phyloP scores from a whole-genome alignment of 116 monocot species.

The Cymodocea nodosa region DNA sequence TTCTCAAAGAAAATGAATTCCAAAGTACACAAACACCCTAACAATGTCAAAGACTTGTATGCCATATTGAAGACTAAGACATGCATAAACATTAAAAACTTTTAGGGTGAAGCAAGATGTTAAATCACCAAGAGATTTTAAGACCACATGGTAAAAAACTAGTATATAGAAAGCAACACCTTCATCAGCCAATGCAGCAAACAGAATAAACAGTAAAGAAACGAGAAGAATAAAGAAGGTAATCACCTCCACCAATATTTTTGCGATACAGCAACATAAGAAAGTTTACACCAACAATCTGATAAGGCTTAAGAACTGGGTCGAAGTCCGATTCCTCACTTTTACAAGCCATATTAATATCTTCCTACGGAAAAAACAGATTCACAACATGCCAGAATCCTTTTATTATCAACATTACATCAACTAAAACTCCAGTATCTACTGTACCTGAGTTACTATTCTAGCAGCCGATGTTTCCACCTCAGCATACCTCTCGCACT shows the following conservation, averaged over 20 bases:
- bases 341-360: slow-evolving; percentile 48
- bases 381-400: not conserved
- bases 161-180: not conserved
- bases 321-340: slow-evolving; percentile 46
- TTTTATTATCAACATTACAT: too few relatives aligned
- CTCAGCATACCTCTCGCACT: slow-evolving; percentile 67
- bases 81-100: not conserved
- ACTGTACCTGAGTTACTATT: slow-evolving; percentile 72
- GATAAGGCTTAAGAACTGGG: slow-evolving; percentile 82
- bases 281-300: slow-evolving; percentile 97
- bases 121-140: not conserved
- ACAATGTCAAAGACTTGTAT: too few relatives aligned
- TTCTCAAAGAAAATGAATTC: too few relatives aligned
- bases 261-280: slow-evolving; percentile 77
- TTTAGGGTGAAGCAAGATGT: not conserved
- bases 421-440: not conserved
- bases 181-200: not conserved
- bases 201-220: not conserved
- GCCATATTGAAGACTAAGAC: not conserved
- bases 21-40: too few relatives aligned
- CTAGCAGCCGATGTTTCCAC: slow-evolving; percentile 56
- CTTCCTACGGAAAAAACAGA: slow-evolving; percentile 41
- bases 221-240: not conserved
- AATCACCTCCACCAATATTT: slow-evolving; percentile 81
- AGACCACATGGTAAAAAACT: not conserved